phyloP scores from a whole-genome alignment of 345 rosid genomes.

The Trapa incisa region DNA sequence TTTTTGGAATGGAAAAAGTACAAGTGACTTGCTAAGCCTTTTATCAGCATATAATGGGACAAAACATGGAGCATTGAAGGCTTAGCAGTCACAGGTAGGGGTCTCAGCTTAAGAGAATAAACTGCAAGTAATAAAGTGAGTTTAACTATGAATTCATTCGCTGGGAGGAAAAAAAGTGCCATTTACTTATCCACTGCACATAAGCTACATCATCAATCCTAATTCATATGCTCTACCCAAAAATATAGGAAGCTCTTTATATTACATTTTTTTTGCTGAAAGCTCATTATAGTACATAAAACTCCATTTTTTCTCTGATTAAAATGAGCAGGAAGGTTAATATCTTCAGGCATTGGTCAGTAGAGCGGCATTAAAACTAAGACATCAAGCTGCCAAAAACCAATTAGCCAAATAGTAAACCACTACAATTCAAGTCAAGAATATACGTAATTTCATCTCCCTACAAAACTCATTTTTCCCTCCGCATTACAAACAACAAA shows the following conservation, averaged over 20 bases:
- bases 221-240: not conserved
- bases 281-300: not conserved
- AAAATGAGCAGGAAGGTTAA: not conserved
- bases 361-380: not conserved
- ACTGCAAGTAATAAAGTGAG: not conserved
- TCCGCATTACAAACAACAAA: not conserved
- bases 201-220: not conserved
- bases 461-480: not conserved
- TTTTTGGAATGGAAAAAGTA: not conserved
- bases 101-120: not conserved
- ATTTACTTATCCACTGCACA: not conserved
- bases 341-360: not conserved
- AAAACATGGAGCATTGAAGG: not conserved
- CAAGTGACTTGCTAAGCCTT: not conserved
- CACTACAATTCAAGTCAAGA: not conserved
- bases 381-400: not conserved
- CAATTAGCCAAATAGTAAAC: not conserved
- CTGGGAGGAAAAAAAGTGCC: not conserved
- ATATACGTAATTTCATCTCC: not conserved
- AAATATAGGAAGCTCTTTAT: not conserved
- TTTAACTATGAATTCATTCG: not conserved
- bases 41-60: not conserved
- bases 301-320: not conserved
- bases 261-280: not conserved
- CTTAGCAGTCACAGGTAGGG: not conserved